A percentile compares a stretch with the other conserved stretches of the same genome.
Evolutionary conservation across 1,139 yeast species (phyloP).

Genomic region (Candida pseudoviswanathii): DNA sequence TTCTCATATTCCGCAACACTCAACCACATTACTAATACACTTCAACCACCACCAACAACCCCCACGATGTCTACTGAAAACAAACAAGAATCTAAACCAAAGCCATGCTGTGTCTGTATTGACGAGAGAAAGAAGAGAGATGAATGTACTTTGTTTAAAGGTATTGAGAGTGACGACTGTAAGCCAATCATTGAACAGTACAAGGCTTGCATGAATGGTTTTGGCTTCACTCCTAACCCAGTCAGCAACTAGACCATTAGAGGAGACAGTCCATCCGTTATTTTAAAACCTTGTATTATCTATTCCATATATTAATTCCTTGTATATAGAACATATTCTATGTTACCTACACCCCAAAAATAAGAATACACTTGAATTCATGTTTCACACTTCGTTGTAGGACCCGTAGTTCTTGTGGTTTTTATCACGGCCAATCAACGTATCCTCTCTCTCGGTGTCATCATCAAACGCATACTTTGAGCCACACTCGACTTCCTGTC

Average conservation of each 20-base stretch:
- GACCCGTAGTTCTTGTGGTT: conserved; percentile 11
- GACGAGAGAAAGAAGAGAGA: conserved; percentile 84
- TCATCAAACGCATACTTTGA: not conserved
- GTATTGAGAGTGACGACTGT: conserved; percentile 85
- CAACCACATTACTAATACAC: not conserved
- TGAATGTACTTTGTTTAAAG: conserved; percentile 80
- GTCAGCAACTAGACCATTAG: conserved; percentile 18
- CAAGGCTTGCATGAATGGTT: conserved; percentile 89
- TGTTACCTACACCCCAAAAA: not conserved
- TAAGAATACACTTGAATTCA: not conserved
- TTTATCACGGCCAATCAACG: not conserved
- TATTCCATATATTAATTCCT: not conserved
- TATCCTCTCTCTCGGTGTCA: not conserved
- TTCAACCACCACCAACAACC: not conserved
- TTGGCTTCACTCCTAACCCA: conserved; percentile 58
- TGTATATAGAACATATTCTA: conserved; percentile 8
- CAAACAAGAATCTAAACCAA: conserved; percentile 53
- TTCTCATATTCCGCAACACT: no score
- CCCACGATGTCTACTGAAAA: conserved; percentile 4
- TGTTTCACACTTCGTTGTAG: conserved; percentile 6
- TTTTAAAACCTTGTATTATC: not conserved
- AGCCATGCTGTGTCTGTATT: conserved; percentile 96
- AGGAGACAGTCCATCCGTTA: no score
- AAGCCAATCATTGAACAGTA: conserved; percentile 67
- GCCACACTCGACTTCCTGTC: conserved; percentile 9